Evolutionary conservation across 768 basidiomycete genomes (phyloP), one percentile per base, ranked within the genome.

Genomic region (Trametes cingulata): DNA sequence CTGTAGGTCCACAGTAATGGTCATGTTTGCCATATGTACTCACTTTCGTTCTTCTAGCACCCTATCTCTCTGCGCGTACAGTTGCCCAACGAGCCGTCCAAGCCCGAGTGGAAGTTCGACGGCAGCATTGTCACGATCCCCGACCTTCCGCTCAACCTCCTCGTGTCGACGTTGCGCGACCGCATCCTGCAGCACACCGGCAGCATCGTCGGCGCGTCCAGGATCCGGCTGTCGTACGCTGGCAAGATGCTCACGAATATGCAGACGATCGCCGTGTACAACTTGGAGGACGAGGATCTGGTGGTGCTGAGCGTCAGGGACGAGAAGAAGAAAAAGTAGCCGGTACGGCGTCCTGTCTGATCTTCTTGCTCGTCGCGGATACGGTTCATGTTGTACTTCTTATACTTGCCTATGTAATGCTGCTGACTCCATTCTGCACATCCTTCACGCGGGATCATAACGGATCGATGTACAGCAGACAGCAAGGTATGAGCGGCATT

Each of bases 61-160:
- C 90, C 96, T 13, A 92, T 98, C 68, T 87, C 88, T 24, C 80
- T 99, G 46, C 80, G 81, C 35, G 79, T 98, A 3, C 93, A 95
- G 70, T 78, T 99, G 64, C 95, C 96, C 1, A 80, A 77, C 53
- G 87, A 95, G 67, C 76, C 88, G 1, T 84, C 87, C 35, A 94
- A 91, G 71, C 88, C 95, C 0, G 95, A 96, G 73, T 96, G 91
- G 92, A 95, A 96, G 69, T 78, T 97, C 54, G 86, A 96, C 68
- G 95, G 95, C 0, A 81, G 80, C 52, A 76, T 85, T 40, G 84
- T 95, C 59, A 85, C 85, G 10, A 80, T 99, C 58, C 82, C 85
- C 1, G 93, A 97, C 58, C 75, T 98, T 33, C 91, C 93, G 10
- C 81, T 97, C 67, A 93, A 84, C 57, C 75, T 93, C 45, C 76